Percentiles rank a stretch among this genome's conserved stretches.
Evolutionary conservation across 192 early-diverging fungal species (phyloP).

Genomic region (Coemansia nantahalensis): DNA sequence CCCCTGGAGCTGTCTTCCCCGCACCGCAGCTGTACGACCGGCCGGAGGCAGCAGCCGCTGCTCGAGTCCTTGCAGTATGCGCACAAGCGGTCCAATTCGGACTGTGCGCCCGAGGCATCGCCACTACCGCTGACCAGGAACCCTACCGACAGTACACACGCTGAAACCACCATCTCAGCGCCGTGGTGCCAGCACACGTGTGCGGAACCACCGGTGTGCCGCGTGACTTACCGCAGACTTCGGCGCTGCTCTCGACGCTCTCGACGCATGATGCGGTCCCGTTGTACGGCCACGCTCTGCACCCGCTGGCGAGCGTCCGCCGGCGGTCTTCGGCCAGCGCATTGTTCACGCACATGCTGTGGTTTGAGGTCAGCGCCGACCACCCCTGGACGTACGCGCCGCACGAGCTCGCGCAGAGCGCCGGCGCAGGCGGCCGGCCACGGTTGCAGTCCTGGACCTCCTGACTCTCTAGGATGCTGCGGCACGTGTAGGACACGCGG

Average conservation of each 20-base stretch:
- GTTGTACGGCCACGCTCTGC: conserved; percentile 27
- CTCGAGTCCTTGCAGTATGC: conserved; percentile 4
- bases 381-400: conserved; percentile 18
- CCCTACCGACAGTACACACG: no score
- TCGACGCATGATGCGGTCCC: conserved; percentile 17
- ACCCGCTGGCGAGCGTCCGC: conserved; percentile 13
- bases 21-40: conserved; percentile 8
- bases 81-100: conserved; percentile 5
- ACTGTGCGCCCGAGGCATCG: no score
- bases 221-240: conserved; percentile 36
- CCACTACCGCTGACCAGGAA: not conserved
- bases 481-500: conserved; percentile 40
- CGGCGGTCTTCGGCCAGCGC: conserved; percentile 19
- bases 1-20: not conserved
- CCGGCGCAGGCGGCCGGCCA: conserved; percentile 3
- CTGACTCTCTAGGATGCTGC: conserved; percentile 30
- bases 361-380: conserved; percentile 16
- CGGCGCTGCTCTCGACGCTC: conserved; percentile 21
- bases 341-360: conserved; percentile 19
- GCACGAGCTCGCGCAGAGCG: conserved; percentile 22
- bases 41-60: conserved; percentile 9
- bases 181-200: no score
- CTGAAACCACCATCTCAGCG: no score
- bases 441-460: conserved; percentile 25
- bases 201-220: no score